Evolutionary conservation across 2,329 filamentous ascomycete genomes (phyloP), one percentile per base, ranked within the genome.

Genomic region (Aspergillus sp.): DNA sequence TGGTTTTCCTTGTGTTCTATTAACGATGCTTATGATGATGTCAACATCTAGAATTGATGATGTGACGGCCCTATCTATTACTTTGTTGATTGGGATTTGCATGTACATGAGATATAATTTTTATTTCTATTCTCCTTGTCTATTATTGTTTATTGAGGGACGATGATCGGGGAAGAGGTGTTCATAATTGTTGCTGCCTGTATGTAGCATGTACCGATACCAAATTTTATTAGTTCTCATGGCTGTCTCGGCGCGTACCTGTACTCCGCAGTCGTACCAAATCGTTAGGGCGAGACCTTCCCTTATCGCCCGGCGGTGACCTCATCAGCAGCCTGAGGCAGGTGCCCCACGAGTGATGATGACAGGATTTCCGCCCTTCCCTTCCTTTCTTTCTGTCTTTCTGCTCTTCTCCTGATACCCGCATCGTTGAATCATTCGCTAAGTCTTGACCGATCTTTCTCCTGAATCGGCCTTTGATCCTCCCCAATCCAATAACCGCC

Each of bases 11-110:
- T 51, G 45, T 60, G 22, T 61, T 57, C 22, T 29, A 22, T 57
- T 60, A 56, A 65, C 56, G 57, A 63, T 54, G 52, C 47, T 56
- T 42, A 63, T 59, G 61, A 65, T 62, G 60, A 62, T 59, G 58
- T 51, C 54, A 50, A 63, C 54, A 61, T 63, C 62, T 63, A 65
- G 63, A 65, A 49, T 49, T 66, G 58, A 66, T 58, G 64, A 66
- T 59, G 52, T 62, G 29, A 66, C 63, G 63, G 60, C 64, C 58
- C 24, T 49, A 9, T 49, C 49, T n/a, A 16, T 49, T 32, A 12
- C 45, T 54, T 52, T 31, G 42, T 56, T 29, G 49, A n/a, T 24
- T 39, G 12, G 4, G 39, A 32, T 56, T 47, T 55, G 39, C 20
- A 52, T 55, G 57, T 58, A 55, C 24, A 52, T 55, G 49, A 52